Base-by-base conservation (phyloP, 2,329 filamentous ascomycete species). In the Nannizzia gypsea region DNA sequence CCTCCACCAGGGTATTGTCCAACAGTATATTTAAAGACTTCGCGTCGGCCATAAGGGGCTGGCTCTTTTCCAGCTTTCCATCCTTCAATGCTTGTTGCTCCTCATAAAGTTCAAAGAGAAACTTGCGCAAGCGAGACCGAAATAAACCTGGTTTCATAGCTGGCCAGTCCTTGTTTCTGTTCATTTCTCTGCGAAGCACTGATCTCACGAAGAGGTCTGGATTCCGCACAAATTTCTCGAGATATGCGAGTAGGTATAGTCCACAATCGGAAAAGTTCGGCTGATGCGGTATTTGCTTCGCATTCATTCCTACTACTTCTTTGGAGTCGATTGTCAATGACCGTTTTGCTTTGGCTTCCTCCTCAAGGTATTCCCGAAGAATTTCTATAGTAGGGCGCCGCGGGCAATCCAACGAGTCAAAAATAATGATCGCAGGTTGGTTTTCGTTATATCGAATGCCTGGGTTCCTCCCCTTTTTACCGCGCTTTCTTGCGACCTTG, bases 191-290 rank as follows among this genome's bases (percentile, higher is more conserved):
- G 26, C 78, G 80, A 3, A 96, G 75, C 17, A 95, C 75, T 62
- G 82, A 85, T 20, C 75, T 74, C 15, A 88, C 78, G 64, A 95
- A 93, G 0, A 69, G 71, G 63, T 89, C 83, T 0, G 92, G 92
- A 61, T 89, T 76, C 58, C 83, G 79, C 15, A 95, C 80, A 64
- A 99, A 96, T 64, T 88, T 84, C 64, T 90, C 82, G 58, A 95
- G 79, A 67, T 97, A 99, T 1, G 86, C 87, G 3, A 96, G 76
- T 2, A 97, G 76, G 66, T 88, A 99, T 0, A 96, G 76, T 6
- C 93, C 93, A 67, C 93, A 99, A 70, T 99, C 93, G 63, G 83
- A 91, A 66, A 81, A 88, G 68, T 99, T 97, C 56, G 83, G 75
- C 71, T 99, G 93, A 62, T 81, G 75, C 0, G 93, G 92, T 13